Conservation (phyloP, 768 basidiomycete genomes). For the Kwoniella bestiolae region DNA sequence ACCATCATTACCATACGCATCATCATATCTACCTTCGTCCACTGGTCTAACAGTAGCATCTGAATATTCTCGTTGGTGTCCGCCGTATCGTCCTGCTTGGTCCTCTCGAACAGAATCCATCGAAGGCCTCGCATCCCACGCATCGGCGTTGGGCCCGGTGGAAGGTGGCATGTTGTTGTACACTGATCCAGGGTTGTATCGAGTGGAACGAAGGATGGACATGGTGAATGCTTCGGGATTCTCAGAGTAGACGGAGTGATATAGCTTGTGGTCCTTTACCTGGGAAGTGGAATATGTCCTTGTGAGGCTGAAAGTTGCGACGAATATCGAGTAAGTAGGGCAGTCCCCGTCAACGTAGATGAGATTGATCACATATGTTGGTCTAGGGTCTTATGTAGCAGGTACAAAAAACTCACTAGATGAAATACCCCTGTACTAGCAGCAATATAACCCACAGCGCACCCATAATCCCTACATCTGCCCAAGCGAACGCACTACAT, state of each 20-base stretch:
- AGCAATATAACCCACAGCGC: slow-evolving; percentile 81
- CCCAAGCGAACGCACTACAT: slow-evolving; percentile 90
- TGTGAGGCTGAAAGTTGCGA: slow-evolving; percentile 60
- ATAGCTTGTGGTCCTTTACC: slow-evolving; percentile 77
- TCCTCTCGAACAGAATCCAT: slow-evolving; percentile 45
- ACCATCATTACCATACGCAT: slow-evolving; percentile 18
- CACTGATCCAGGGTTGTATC: slow-evolving; percentile 46
- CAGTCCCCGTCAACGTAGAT: not conserved
- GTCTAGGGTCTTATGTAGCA: too few species aligned
- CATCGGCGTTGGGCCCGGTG: slow-evolving; percentile 38
- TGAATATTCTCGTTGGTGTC: slow-evolving; percentile 17
- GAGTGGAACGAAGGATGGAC: slow-evolving; percentile 51
- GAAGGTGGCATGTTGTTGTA: slow-evolving; percentile 33
- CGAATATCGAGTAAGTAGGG: not conserved
- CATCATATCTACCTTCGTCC: slow-evolving; percentile 33
- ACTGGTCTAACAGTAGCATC: slow-evolving; percentile 16
- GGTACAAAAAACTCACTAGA: slow-evolving; percentile 40
- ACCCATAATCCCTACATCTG: slow-evolving; percentile 87
- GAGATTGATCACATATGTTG: slow-evolving; percentile 4
- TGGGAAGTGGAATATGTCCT: slow-evolving; percentile 74
- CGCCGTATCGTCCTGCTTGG: slow-evolving; percentile 10
- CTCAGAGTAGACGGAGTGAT: slow-evolving; percentile 70
- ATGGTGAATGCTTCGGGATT: slow-evolving; percentile 57
- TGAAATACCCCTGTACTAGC: slow-evolving; percentile 70
- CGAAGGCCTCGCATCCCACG: slow-evolving; percentile 52